Evolutionary conservation across 306 rosid genomes (phyloP), one percentile per base, ranked within the genome.

Genomic region (Cyamopsis tetragonoloba): DNA sequence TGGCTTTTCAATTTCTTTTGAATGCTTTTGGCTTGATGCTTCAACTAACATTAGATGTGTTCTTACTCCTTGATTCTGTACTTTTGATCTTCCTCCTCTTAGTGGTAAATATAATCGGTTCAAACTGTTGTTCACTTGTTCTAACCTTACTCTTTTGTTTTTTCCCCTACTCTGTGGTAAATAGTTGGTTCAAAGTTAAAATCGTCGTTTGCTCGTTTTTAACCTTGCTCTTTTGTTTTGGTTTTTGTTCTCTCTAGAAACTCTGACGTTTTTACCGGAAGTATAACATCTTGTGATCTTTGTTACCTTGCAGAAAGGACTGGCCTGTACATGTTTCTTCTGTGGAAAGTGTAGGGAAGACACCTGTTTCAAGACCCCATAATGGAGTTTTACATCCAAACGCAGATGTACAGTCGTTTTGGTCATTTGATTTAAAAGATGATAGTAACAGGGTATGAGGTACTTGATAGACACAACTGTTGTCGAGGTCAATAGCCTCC

Each of bases 401-500:
- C 73, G 75, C 93, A 19, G 90, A 88, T 88, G 97, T 85, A 86
- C 90, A 95, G 87, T 86, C 97, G 30, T 87, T 75, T 73, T 90
- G 97, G 97, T 86, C 84, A 67, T 93, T 90, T 71, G 88, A 82
- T 86, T 82, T 68, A 72, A 74, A 73, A 84, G 60, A 75, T 82
- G 69, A 67, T 72, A 79, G 73, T 73, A 69, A 74, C 66, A 81
- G 73, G 63, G 69, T 67, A 77, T 9, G 87, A 79, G 83, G 82
- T 72, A 72, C 79, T 42, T 72, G 44, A 61, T 49, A 71, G 70
- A 76, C 72, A 79, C 55, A 84, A 79, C 73, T 85, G 82, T 87
- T 82, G 77, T 85, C 73, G 83, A 77, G 84, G 87, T 82, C 74
- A 65, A 83, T 65, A 80, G 87, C 84, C 85, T 88, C 79, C 56